A percentile compares a stretch with the other conserved stretches of the same genome.
phyloP scores from a whole-genome alignment of 192 early-diverging fungal species.

The Linnemannia exigua region DNA sequence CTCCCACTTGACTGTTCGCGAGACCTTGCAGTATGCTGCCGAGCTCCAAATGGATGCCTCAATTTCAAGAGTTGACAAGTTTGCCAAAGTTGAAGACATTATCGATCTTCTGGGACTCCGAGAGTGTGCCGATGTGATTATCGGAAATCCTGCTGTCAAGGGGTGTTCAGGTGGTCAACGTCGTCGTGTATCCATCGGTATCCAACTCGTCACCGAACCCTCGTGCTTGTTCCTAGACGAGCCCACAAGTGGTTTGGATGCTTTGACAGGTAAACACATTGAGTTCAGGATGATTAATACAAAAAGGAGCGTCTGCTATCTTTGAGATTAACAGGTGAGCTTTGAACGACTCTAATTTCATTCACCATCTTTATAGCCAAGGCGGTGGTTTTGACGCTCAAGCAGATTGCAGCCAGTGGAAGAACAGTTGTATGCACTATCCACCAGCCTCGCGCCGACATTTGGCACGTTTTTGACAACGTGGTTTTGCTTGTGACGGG shows the following conservation, averaged over 20 bases:
- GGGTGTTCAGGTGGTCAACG: constrained; percentile 52
- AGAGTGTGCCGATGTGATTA: constrained; percentile 54
- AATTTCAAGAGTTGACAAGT: constrained; percentile 30
- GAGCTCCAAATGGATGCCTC: constrained; percentile 69
- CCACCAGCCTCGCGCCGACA: constrained; percentile 88
- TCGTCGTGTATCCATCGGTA: constrained; percentile 51
- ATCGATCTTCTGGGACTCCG: constrained; percentile 48
- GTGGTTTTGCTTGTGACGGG: constrained; percentile 82
- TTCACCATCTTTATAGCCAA: constrained; percentile 16
- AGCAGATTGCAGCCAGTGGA: constrained; percentile 50
- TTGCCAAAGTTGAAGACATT: constrained; percentile 48
- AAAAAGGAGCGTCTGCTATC: background rate
- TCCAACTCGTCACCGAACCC: constrained; percentile 51
- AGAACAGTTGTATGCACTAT: constrained; percentile 85
- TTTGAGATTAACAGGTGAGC: background rate
- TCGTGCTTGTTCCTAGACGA: constrained; percentile 54
- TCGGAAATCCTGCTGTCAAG: constrained; percentile 46
- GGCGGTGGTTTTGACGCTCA: constrained; percentile 45
- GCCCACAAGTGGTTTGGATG: constrained; percentile 50
- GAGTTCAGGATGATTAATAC: no score
- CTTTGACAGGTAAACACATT: constrained; percentile 35
- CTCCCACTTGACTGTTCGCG: constrained; percentile 81
- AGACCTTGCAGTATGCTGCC: constrained; percentile 84
- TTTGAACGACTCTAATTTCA: background rate
- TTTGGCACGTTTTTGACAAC: constrained; percentile 87